These are phyloP conservation scores for Leavenworthia alabamica DNA, from an alignment of 345 rosid species.

Conservation along the genomic window DNA sequence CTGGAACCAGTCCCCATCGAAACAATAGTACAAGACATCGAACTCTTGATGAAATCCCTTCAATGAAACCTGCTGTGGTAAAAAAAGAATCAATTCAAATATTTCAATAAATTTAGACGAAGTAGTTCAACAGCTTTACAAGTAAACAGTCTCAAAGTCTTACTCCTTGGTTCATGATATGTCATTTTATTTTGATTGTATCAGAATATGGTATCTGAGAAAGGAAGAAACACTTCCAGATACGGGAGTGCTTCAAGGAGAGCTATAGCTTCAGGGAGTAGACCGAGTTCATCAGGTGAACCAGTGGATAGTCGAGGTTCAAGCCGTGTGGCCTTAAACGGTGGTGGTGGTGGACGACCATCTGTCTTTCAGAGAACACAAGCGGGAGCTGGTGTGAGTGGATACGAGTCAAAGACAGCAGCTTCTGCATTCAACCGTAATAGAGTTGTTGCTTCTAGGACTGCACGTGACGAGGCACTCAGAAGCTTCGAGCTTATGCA, in stretches of 20 bases:
- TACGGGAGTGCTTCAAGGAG: constrained; percentile 72
- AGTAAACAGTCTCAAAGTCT: neutral
- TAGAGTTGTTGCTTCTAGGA: constrained; percentile 42
- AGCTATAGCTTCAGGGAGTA: constrained; percentile 51
- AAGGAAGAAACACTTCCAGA: constrained; percentile 49
- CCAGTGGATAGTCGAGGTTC: constrained; percentile 44
- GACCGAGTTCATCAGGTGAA: constrained; percentile 74
- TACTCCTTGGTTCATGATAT: neutral
- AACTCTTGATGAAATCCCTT: constrained; percentile 45
- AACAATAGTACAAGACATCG: constrained; percentile 45
- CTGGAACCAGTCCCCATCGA: constrained; percentile 43
- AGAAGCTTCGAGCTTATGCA: constrained; percentile 72
- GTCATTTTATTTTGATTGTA: neutral
- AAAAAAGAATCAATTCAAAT: neutral
- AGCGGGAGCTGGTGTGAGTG: constrained; percentile 29
- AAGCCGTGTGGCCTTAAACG: constrained; percentile 53
- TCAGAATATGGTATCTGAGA: constrained; percentile 52
- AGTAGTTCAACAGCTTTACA: neutral
- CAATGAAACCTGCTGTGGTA: constrained; percentile 53
- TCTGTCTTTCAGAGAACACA: constrained; percentile 58
- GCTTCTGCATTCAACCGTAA: constrained; percentile 43
- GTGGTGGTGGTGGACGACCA: constrained; percentile 48
- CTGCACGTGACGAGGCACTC: constrained; percentile 50
- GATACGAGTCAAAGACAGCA: constrained; percentile 49
- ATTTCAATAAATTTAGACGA: neutral